Evolutionary conservation across 1,284 basidiomycete genomes (phyloP), one percentile per base, ranked within the genome.

Genomic region (Papiliotrema fonsecae): DNA sequence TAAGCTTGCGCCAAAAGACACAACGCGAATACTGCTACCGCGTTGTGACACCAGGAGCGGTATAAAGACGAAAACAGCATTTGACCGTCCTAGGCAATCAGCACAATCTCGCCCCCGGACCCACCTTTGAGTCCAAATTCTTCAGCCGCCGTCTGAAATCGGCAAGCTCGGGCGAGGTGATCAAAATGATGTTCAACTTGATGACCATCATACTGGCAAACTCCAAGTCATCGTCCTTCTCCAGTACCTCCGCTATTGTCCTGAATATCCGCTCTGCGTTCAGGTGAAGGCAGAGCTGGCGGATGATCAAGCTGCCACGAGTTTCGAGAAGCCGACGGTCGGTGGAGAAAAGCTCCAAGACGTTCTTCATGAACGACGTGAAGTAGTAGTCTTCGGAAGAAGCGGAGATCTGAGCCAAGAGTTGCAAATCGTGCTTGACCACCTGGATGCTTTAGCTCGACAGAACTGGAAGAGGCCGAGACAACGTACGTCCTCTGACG

Each of bases 1-100:
- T 98, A 99, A 4, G 94, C 93, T 73, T 98, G 96, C 0, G 94
- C 92, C 11, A 98, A 78, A 19, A 99, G 79, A 71, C 96, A 99
- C 3, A 99, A 79, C 1, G 91, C 89, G 66, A 99, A 96, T 0
- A 92, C 91, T 0, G 96, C 87, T 22, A 98, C 92, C 0, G 96
- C 88, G 65, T 97, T 97, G 67, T 98, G 96, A 70, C 92, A 97
- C 94, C 96, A 99, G 34, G 91, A 97, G 31, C 90, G 81, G 68
- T 98, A 98, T 18, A 99, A 76, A 0, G 86, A 88, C 1, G 86
- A 87, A 67, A 98, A 99, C 22, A 98, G 74, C 69, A 73, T 72
- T 75, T 97, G 91, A 1, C 93, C 92, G 58, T 98, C 96, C 83
- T 91, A 82, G n/a, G 21, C 14, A 42, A 19, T 14, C 24, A 32